Evolutionary conservation across 2,329 filamentous ascomycete genomes (phyloP).

Genomic region (Macrophomina tecta): DNA sequence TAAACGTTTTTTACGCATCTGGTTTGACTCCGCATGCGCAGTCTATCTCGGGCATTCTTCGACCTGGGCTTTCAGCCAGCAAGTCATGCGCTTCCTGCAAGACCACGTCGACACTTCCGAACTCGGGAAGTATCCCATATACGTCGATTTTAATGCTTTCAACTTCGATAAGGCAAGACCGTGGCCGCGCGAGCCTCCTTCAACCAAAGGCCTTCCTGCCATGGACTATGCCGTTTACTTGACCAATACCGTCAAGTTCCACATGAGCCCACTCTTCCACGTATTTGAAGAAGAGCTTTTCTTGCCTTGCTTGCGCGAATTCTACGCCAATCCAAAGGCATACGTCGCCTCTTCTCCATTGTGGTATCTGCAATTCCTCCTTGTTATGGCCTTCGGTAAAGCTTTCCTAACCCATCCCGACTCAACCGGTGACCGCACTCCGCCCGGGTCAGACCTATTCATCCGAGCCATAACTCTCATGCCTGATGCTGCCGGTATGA

Average conservation of each 20-base stretch:
- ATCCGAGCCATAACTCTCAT: neutral
- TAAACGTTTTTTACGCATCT: neutral
- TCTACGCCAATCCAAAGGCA: neutral
- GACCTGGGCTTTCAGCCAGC: neutral
- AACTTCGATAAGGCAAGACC: neutral
- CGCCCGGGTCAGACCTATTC: neutral
- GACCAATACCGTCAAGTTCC: neutral
- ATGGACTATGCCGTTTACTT: slow-evolving; percentile 15
- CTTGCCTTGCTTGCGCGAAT: neutral
- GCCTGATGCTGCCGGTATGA: neutral
- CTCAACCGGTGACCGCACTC: neutral
- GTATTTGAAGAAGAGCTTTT: neutral
- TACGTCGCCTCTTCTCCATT: neutral
- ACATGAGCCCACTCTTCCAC: slow-evolving; percentile 2
- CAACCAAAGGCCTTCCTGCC: neutral
- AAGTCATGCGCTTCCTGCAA: slow-evolving; percentile 3
- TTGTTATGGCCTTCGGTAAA: slow-evolving; percentile 5
- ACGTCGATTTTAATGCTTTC: neutral
- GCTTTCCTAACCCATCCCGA: neutral
- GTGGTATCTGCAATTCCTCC: slow-evolving; percentile 7
- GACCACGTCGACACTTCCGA: neutral
- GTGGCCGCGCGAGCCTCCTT: neutral
- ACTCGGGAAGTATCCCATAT: neutral
- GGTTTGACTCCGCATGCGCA: neutral
- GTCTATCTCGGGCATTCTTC: slow-evolving; percentile 1